phyloP scores from a whole-genome alignment of 1,139 yeast genomes.

The Kodamaea sp. region DNA sequence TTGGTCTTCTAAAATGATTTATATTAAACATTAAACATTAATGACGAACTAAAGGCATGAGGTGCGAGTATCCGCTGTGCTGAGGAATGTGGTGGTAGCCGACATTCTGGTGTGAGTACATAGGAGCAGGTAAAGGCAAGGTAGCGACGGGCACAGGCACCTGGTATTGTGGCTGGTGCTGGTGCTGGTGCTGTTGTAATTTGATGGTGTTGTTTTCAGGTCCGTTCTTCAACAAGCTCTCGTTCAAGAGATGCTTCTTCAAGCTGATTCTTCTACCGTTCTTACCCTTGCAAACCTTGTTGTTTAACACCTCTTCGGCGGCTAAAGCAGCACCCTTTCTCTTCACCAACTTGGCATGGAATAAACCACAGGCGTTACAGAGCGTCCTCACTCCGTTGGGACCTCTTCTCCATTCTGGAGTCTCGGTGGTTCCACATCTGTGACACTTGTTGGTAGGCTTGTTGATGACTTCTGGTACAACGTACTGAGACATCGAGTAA shows the following conservation, averaged over 20 bases:
- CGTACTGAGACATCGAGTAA: conserved; percentile 17
- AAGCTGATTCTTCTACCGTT: conserved; percentile 46
- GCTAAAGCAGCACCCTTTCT: conserved; percentile 68
- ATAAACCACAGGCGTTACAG: conserved; percentile 89
- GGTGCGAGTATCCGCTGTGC: conserved; percentile 9
- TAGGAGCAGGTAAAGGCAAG: conserved; percentile 20
- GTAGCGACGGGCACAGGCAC: conserved; percentile 9
- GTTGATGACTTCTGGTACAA: conserved; percentile 37
- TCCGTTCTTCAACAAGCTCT: conserved; percentile 15
- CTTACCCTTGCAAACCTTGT: conserved; percentile 49
- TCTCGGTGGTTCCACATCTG: conserved; percentile 76
- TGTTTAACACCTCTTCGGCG: conserved; percentile 49
- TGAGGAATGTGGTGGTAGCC: conserved; percentile 7
- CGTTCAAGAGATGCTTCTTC: conserved; percentile 29
- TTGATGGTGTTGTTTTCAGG: not conserved
- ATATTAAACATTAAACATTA: too few relatives aligned
- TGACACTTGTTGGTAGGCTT: conserved; percentile 50
- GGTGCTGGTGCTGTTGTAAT: conserved; percentile 1
- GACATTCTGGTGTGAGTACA: conserved; percentile 3
- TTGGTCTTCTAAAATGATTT: too few relatives aligned
- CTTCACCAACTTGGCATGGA: conserved; percentile 72
- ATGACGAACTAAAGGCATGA: conserved; percentile 20
- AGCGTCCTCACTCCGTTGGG: conserved; percentile 83
- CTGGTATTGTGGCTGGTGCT: conserved; percentile 8
- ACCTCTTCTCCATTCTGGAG: conserved; percentile 93